phyloP scores from a whole-genome alignment of 108 stramenopile species.

The Cyclotella baltica region DNA sequence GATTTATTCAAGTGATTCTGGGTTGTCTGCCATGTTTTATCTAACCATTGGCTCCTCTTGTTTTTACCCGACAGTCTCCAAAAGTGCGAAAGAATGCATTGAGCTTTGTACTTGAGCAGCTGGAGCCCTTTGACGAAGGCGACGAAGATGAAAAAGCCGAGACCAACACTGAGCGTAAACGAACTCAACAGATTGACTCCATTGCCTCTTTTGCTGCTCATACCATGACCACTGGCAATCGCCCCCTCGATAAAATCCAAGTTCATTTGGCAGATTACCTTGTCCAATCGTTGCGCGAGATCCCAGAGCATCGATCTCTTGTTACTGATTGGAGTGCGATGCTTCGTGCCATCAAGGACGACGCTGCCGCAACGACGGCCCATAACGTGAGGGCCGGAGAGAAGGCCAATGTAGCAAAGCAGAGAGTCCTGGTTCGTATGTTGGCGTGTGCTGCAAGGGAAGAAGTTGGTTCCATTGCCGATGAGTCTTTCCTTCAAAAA shows the following conservation, averaged over 20 bases:
- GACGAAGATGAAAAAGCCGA: conserved; percentile 52
- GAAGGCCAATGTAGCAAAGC: conserved; percentile 70
- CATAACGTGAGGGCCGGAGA: conserved; percentile 39
- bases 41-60: not conserved
- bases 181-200: conserved; percentile 61
- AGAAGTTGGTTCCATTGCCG: conserved; percentile 64
- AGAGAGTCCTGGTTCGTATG: conserved; percentile 79
- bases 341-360: conserved; percentile 75
- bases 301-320: conserved; percentile 73
- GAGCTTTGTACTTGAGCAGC: conserved; percentile 85
- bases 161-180: conserved; percentile 47
- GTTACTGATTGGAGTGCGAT: conserved; percentile 80
- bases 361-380: conserved; percentile 52
- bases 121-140: conserved; percentile 84
- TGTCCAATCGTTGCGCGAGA: conserved; percentile 74
- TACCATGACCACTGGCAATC: conserved; percentile 62
- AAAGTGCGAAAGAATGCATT: conserved; percentile 72
- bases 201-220: conserved; percentile 73
- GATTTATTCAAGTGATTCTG: not conserved
- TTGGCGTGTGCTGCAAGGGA: conserved; percentile 65
- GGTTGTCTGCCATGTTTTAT: not conserved
- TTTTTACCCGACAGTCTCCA: conserved; percentile 36
- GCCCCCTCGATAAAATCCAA: conserved; percentile 72
- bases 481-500: conserved; percentile 41
- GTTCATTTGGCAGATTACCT: conserved; percentile 70